phyloP scores from a whole-genome alignment of 140 eudicot species.

The Flaveria floridana region DNA sequence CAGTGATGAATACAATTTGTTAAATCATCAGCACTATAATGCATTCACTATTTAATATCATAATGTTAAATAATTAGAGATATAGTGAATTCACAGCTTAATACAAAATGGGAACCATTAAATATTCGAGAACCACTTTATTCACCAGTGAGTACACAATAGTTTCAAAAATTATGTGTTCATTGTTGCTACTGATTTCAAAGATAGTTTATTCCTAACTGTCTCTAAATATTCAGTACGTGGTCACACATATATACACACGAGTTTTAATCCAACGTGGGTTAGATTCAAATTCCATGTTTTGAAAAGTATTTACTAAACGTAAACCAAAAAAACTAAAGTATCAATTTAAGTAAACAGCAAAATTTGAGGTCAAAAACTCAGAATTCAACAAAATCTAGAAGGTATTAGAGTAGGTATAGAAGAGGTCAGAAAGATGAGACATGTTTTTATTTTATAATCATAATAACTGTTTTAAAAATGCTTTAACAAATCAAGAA shows the following conservation, averaged over 20 bases:
- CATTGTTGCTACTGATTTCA: background rate
- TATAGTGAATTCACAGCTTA: background rate
- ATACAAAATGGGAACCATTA: background rate
- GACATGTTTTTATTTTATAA: constrained; percentile 23
- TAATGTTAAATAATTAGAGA: background rate
- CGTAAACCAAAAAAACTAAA: constrained; percentile 6
- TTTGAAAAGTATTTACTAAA: background rate
- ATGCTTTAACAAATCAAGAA: constrained; percentile 34
- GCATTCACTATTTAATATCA: too few species aligned
- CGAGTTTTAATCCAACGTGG: background rate
- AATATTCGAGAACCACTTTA: background rate
- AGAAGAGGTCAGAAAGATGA: constrained; percentile 44
- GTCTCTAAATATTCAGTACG: background rate
- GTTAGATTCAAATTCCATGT: too few species aligned
- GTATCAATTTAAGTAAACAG: background rate
- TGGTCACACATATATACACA: background rate
- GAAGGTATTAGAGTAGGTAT: constrained; percentile 39
- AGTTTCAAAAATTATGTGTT: too few species aligned
- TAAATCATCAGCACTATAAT: too few species aligned
- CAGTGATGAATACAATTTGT: background rate
- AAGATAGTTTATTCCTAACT: background rate
- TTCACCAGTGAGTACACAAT: background rate
- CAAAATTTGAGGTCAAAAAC: background rate
- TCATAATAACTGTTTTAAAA: constrained; percentile 21
- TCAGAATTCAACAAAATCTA: constrained; percentile 29